Percentiles rank a stretch among this genome's conserved stretches.
Evolutionary conservation across 306 rosid genomes (phyloP).

Genomic region (Erythrophleum fordii): DNA sequence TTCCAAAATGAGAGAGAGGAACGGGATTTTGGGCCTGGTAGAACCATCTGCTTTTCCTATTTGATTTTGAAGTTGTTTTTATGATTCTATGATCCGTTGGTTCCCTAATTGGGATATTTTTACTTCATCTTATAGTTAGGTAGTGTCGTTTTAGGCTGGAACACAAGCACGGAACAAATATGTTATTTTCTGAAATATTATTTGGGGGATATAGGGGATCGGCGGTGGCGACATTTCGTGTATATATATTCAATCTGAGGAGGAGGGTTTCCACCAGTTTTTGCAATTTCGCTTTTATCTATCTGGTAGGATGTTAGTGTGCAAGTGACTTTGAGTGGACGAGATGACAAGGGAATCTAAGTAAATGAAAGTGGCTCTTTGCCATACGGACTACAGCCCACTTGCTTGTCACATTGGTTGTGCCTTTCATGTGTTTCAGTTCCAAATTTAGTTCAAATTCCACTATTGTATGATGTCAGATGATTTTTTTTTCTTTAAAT

Average conservation of each 20-base stretch:
- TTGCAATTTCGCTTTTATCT: slow-evolving; percentile 31
- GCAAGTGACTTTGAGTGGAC: slow-evolving; percentile 10
- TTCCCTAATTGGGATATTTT: slow-evolving; percentile 39
- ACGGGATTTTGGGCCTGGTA: neutral
- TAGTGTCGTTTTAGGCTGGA: slow-evolving; percentile 18
- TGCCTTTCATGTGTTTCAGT: slow-evolving; percentile 26
- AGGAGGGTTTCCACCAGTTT: slow-evolving; percentile 31
- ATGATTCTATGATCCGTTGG: slow-evolving; percentile 43
- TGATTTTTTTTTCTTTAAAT: slow-evolving; percentile 30
- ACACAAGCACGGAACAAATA: neutral
- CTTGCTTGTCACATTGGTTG: slow-evolving; percentile 28
- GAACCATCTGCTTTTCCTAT: neutral
- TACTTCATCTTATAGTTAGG: slow-evolving; percentile 28
- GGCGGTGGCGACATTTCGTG: slow-evolving; percentile 25
- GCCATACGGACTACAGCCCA: slow-evolving; percentile 22
- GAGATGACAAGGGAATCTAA: neutral
- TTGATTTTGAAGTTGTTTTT: slow-evolving; percentile 30
- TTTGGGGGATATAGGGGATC: slow-evolving; percentile 31
- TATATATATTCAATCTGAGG: slow-evolving; percentile 31
- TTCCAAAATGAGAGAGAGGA: slow-evolving; percentile 19
- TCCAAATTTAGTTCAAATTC: slow-evolving; percentile 24
- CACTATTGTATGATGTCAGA: neutral
- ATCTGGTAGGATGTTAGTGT: slow-evolving; percentile 19
- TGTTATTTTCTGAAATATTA: slow-evolving; percentile 36
- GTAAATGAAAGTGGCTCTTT: slow-evolving; percentile 18